Evolutionary conservation across 2,329 filamentous ascomycete species (phyloP), one percentile per base, ranked within the genome.

Genomic region (Botryotinia narcissicola): DNA sequence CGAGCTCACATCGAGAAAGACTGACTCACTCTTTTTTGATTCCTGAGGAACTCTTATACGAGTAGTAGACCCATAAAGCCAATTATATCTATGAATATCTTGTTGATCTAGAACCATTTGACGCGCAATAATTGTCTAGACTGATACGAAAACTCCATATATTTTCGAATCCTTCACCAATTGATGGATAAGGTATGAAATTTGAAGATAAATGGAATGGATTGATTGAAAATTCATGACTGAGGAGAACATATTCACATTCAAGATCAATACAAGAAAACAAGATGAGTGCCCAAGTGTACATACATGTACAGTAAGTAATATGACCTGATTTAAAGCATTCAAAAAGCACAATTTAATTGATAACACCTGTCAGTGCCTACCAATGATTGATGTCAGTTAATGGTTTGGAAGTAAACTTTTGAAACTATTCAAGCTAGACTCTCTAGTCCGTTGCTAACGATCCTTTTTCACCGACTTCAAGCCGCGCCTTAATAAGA

Each of bases 21-120:
- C n/a, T 54, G 51, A n/a, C 60, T 16, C 35, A n/a, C 48, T 51
- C 48, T n/a, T n/a, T n/a, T 29, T 62, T 32, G 37, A 44, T 63
- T 22, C 61, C 61, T 29, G 40, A 63, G 60, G 60, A 62, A 42
- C 37, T 29, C n/a, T n/a, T 62, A 63, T 44, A 44, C 61, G 40
- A 64, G 40, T 22, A n/a, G 14, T 12, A 42, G 61, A 46, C 61
- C 61, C 61, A 64, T 46, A 64, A 64, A 22, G n/a, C 40, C 42
- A 16, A 32, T 64, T 46, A 5, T 46, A 42, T 32, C 61, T 32
- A 29, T 46, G 61, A 46, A 32, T 18, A 46, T 64, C 61, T 32
- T 64, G 40, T 18, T 32, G n/a, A 44, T 64, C 61, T 46, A 64
- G 61, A 64, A 64, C 61, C n/a, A 42, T 40, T 64, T 46, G 61